Evolutionary conservation across 2,329 filamentous ascomycete genomes (phyloP), one percentile per base, ranked within the genome.

Genomic region (Apiospora sp.): DNA sequence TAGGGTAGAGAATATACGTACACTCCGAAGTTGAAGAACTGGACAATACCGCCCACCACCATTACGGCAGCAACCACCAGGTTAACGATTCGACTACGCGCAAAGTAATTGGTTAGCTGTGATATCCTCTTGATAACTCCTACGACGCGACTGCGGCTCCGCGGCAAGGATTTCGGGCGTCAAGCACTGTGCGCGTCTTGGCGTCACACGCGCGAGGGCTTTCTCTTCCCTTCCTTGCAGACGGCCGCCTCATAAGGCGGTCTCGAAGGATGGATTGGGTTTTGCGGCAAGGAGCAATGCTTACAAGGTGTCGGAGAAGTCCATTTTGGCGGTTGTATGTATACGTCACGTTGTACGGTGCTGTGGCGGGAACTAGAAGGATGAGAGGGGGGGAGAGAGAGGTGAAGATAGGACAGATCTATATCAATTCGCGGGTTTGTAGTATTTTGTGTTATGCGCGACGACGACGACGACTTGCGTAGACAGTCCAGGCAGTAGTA

Each of bases 301-400:
- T 86, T 88, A 97, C 94, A 97, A 97, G 83, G 92, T 92, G 85
- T 97, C 94, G 75, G 94, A 96, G 87, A 95, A 94, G 85, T 98
- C 95, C 94, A 98, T 97, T 77, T 81, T 87, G 80, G 75, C 72
- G 61, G 74, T 24, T 61, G 48, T 64, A 16, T 58, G 19, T 22
- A 22, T 37, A 12, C 22, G 16, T 34, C 19, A 37, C 34, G 37
- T 41, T 37, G 58, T 41, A 41, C 58, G 58, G 30, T 64, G 19
- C 3, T 13, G n/a, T 61, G 54, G 54, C 34, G 58, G 34, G 34
- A 41, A 64, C 2, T 34, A n/a, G 19, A 14, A 41, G 19, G 41
- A 24, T 41, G 22, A 16, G 58, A 64, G 34, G 4, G 19, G 3
- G 19, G 14, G 19, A 14, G 19, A 22, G 49, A 51, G 49, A 10